phyloP scores from a whole-genome alignment of 2,329 filamentous ascomycete genomes.

The Cyclaneusma minus region DNA sequence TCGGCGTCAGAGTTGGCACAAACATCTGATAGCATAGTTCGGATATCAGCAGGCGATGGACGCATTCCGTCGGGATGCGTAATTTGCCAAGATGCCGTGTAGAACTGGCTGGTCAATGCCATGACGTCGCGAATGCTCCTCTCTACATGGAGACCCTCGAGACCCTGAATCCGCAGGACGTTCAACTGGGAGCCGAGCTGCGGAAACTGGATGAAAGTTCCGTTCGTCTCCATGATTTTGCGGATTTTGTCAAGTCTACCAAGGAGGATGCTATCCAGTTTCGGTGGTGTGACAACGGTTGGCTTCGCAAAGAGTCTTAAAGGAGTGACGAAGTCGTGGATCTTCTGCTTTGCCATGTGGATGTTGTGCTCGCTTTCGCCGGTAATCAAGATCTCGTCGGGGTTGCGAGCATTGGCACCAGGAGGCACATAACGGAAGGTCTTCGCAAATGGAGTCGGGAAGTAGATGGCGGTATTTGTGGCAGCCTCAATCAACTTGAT shows the following conservation, averaged over 20 bases:
- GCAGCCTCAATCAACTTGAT: constrained; percentile 95
- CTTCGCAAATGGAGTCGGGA: constrained; percentile 83
- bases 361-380: constrained; percentile 78
- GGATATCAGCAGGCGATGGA: constrained; percentile 54
- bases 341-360: constrained; percentile 74
- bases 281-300: constrained; percentile 74
- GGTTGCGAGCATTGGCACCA: constrained; percentile 65
- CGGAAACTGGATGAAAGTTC: constrained; percentile 87
- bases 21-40: constrained; percentile 86
- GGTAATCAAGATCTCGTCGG: constrained; percentile 89
- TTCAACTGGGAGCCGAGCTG: constrained; percentile 73
- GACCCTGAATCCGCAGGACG: constrained; percentile 78
- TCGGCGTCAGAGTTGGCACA: constrained; percentile 94
- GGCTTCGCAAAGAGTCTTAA: constrained; percentile 86
- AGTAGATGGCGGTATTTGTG: constrained; percentile 95
- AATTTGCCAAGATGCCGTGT: constrained; percentile 92
- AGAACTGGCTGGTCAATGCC: constrained; percentile 92
- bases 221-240: constrained; percentile 94
- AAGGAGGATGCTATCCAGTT: constrained; percentile 87
- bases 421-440: constrained; percentile 82
- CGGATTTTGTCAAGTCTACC: constrained; percentile 89
- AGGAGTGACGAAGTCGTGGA: constrained; percentile 69
- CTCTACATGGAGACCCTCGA: constrained; percentile 86
- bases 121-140: constrained; percentile 91
- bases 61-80: constrained; percentile 55